Base-by-base conservation (phyloP, 192 early-diverging fungal species). In the Phycomyces blakesleeanus region DNA sequence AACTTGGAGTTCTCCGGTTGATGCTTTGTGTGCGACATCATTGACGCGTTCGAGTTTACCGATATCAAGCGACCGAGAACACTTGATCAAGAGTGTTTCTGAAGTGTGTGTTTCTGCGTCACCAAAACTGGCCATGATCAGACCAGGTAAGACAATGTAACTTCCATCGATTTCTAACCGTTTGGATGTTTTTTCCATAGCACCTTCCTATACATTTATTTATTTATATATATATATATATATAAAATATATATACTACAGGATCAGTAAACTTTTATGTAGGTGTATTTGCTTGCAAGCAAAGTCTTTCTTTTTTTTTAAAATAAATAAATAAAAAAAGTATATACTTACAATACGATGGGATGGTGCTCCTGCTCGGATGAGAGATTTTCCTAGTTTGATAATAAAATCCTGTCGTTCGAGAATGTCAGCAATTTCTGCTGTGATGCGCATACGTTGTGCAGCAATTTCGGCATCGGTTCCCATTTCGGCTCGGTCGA, bases 31-130 rank as follows among this genome's bases (percentile, higher is more conserved):
- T 5, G 83, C 78, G 24, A 83, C 71, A 53, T 73, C 71, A 72
- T 89, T 87, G 9, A 84, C 85, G 59, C 80, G 76, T 20, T 77
- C 82, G 11, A 91, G 68, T 38, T 88, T 85, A 63, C 77, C 68
- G 73, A 91, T 87, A 59, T 91, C 88, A 70, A 87, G 83, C 29
- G 87, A 84, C 7, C 78, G 67, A 2, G 78, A 64, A 27, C 76
- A 77, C 18, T 82, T 77, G 40, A 91, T 77, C 16, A 89, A 76
- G 29, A 88, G 86, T 0, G 89, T 91, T 59, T 91, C 89, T 21
- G 85, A 87, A 3, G 89, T 84, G 29, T 89, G 81, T 6, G 89
- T 91, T 51, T 88, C 89, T 9, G 81, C 75, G 72, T 91, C 86
- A 56, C 87, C 84, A 73, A 91, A 91, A 9, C 81, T 83, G 38